phyloP scores from a whole-genome alignment of 768 basidiomycete genomes.

The Nidula microcarpa region DNA sequence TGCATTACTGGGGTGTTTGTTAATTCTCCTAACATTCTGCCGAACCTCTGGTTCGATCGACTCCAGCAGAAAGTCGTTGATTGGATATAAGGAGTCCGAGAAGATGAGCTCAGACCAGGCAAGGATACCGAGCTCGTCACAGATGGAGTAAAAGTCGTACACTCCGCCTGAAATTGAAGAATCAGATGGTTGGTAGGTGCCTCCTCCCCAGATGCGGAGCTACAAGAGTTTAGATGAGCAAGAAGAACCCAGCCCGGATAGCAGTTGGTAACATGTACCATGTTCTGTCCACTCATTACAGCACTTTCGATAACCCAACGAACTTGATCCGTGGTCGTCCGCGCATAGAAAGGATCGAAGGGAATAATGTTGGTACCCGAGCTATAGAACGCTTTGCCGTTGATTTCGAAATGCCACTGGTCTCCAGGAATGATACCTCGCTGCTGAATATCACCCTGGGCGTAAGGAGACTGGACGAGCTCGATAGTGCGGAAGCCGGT shows the following conservation, averaged over 20 bases:
- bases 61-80: conserved; percentile 50
- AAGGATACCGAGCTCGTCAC: conserved; percentile 58
- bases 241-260: background rate
- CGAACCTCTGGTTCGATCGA: conserved; percentile 52
- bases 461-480: conserved; percentile 46
- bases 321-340: conserved; percentile 45
- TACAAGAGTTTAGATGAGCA: conserved; percentile 10
- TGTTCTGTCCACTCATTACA: conserved; percentile 53
- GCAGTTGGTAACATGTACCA: conserved; percentile 32
- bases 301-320: conserved; percentile 57
- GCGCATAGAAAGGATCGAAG: conserved; percentile 57
- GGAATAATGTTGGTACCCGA: conserved; percentile 59
- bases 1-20: conserved; percentile 51
- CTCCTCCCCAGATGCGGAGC: conserved; percentile 62
- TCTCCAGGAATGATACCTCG: conserved; percentile 57
- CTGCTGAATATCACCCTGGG: conserved; percentile 34
- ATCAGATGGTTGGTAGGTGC: conserved; percentile 45
- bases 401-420: conserved; percentile 59
- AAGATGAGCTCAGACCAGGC: conserved; percentile 64
- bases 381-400: conserved; percentile 53
- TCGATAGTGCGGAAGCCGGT: conserved; percentile 61
- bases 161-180: conserved; percentile 35
- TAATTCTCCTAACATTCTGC: conserved; percentile 53
- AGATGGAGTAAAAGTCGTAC: conserved; percentile 54
- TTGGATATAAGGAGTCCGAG: conserved; percentile 52